Percentiles rank a stretch among this genome's conserved stretches.
Conservation (phyloP, 1,284 basidiomycete genomes). For the Ceratobasidium sp. region DNA sequence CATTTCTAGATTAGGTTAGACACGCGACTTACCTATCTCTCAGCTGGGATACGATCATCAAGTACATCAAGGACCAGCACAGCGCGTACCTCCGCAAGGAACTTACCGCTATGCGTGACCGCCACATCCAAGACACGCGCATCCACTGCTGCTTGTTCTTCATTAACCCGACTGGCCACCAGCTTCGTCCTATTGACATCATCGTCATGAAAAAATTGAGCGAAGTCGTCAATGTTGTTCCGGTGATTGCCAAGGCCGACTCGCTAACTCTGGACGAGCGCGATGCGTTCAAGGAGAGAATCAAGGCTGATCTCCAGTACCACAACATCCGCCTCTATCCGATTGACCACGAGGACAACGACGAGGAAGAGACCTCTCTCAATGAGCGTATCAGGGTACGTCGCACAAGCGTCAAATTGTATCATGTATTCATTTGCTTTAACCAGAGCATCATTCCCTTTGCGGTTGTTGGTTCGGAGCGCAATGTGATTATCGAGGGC, state of each 20-base stretch:
- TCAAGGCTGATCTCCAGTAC: slow-evolving; percentile 91
- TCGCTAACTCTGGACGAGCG: slow-evolving; percentile 93
- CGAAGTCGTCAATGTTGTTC: slow-evolving; percentile 98
- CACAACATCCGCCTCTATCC: slow-evolving; percentile 96
- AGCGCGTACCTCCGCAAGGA: slow-evolving; percentile 98
- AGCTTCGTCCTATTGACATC: slow-evolving; percentile 91
- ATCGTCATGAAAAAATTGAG: slow-evolving; percentile 99
- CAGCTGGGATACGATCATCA: slow-evolving; percentile 98
- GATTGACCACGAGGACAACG: slow-evolving; percentile 95
- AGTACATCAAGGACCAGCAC: slow-evolving; percentile 99
- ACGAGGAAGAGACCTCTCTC: slow-evolving; percentile 86
- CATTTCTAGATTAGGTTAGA: slow-evolving; percentile 29
- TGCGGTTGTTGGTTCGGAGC: slow-evolving; percentile 95
- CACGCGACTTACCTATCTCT: slow-evolving; percentile 9
- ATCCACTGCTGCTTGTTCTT: slow-evolving; percentile 99
- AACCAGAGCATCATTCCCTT: slow-evolving; percentile 90
- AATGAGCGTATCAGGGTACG: slow-evolving; percentile 90
- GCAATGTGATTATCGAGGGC: slow-evolving; percentile 92
- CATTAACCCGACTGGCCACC: slow-evolving; percentile 96
- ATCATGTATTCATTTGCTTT: background rate
- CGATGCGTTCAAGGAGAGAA: slow-evolving; percentile 91
- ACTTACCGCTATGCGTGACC: slow-evolving; percentile 97
- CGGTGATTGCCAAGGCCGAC: slow-evolving; percentile 98
- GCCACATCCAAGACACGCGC: slow-evolving; percentile 96
- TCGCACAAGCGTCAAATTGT: slow-evolving; percentile 40